Conservation (phyloP, 805 yeast species). For the Brettanomyces sp. region DNA sequence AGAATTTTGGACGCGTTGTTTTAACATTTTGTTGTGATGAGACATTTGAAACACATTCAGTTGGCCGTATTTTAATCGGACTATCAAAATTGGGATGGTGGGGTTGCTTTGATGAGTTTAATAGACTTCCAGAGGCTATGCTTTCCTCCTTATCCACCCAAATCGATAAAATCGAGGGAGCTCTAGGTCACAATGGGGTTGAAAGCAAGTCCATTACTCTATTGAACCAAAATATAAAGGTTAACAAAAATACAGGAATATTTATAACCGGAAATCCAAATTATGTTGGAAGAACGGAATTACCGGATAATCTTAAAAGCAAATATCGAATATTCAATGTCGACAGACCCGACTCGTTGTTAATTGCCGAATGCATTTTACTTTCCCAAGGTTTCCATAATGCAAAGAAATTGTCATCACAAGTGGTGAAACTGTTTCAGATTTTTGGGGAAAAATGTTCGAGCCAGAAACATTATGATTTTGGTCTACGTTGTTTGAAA, state of each 20-base stretch:
- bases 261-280: conserved; percentile 90
- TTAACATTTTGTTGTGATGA: conserved; percentile 90
- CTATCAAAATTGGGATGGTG: conserved; percentile 78
- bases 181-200: conserved; percentile 22
- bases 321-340: conserved; percentile 70
- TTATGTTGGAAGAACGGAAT: conserved; percentile 69
- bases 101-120: conserved; percentile 96
- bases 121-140: conserved; percentile 60
- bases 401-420: conserved; percentile 35
- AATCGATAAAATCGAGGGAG: conserved; percentile 60
- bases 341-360: conserved; percentile 57
- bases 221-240: conserved; percentile 29
- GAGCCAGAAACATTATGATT: conserved; percentile 72
- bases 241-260: conserved; percentile 51
- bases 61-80: conserved; percentile 71
- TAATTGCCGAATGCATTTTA: conserved; percentile 65
- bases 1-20: conserved; percentile 69
- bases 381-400: conserved; percentile 59
- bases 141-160: conserved; percentile 81
- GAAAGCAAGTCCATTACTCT: conserved; percentile 26
- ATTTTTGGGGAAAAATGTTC: conserved; percentile 34
- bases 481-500: conserved; percentile 80
- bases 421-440: conserved; percentile 46
- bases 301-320: conserved; percentile 81
- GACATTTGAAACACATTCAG: conserved; percentile 69